Percentiles rank a stretch among this genome's conserved stretches.
These are phyloP conservation scores for Pelargonium australe DNA, from an alignment of 441 rosid genomes.

Conservation along the genomic window DNA sequence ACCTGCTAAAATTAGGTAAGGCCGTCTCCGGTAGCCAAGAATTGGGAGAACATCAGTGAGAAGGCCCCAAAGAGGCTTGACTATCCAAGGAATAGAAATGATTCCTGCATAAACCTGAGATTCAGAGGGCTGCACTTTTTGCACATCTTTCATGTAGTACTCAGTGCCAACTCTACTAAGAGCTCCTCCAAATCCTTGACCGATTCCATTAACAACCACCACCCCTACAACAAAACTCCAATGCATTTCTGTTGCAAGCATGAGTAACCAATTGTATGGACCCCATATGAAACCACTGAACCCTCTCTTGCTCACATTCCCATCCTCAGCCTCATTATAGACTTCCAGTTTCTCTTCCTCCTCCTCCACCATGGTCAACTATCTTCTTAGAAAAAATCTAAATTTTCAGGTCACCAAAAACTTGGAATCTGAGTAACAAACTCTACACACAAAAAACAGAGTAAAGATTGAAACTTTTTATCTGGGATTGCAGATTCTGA, in stretches of 20 bases:
- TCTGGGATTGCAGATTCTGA: conserved; percentile 2
- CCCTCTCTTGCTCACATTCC: conserved; percentile 21
- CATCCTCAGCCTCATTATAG: conserved; percentile 31
- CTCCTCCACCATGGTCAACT: conserved; percentile 38
- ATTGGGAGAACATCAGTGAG: conserved; percentile 88
- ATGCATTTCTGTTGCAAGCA: conserved; percentile 70
- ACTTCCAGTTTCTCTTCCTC: conserved; percentile 31
- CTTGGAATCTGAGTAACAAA: not conserved
- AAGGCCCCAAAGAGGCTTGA: conserved; percentile 94
- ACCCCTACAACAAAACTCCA: conserved; percentile 96
- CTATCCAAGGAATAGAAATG: conserved; percentile 75
- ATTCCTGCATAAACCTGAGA: conserved; percentile 76
- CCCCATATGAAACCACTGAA: conserved; percentile 30
- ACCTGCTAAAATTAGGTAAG: conserved; percentile 72
- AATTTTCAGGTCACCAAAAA: not conserved
- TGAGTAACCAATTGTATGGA: conserved; percentile 68
- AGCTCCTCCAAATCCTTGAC: conserved; percentile 91
- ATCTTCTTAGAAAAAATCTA: not conserved
- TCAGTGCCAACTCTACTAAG: conserved; percentile 65
- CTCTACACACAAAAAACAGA: not conserved
- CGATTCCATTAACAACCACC: conserved; percentile 67
- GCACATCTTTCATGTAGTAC: conserved; percentile 98
- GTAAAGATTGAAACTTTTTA: not conserved
- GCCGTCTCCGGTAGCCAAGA: conserved; percentile 70
- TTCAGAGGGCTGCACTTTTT: conserved; percentile 87